Base-by-base conservation (phyloP, 108 stramenopile genomes). In the Cyclotella cryptica region DNA sequence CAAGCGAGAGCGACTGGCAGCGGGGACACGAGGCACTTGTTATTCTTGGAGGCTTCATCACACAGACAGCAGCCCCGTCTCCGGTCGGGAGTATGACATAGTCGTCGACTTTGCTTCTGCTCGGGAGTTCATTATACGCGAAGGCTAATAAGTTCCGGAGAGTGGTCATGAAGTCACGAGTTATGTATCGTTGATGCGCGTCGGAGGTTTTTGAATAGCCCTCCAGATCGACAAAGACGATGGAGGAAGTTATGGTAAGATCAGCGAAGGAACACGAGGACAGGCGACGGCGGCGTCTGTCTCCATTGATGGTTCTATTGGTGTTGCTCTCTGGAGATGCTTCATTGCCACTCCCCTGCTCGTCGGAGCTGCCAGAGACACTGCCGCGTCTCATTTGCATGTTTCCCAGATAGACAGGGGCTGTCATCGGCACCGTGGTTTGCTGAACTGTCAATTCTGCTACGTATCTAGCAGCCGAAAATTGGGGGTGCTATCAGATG, bases 11-110 rank as follows among this genome's bases (percentile, higher is more conserved):
- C 24, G 69, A 43, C 14, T 45, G 29, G 11, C 51, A 74, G 15
- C 22, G 11, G 24, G 13, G 30, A 17, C 60, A 62, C 3, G 35
- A 39, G 1, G 60, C 35, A 62, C 49, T 17, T 17, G 49, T 51
- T 19, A 3, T 19, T 8, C 13, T 39, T 12, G 75, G 75, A 59
- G 75, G 75, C 22, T 61, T 30, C 35, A 78, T 42, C 7, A 78
- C 77, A 24, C 62, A 62, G 46, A 78, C 72, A 27, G 77, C 77
- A 18, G 77, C 77, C 22, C 77, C 77, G 43, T 78, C 77, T 9
- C 77, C 77, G 6, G 77, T 78, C 1, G 77, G 77, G 10, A 78
- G 72, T 15, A 78, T 74, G 0, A 78, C 72, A 35, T 73, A 78
- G 28, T 78, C 53, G 0, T 72, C 45, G 14, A 78, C 72, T 10